Conservation (phyloP, 768 basidiomycete species). For the Chlorophyllum brunneum region DNA sequence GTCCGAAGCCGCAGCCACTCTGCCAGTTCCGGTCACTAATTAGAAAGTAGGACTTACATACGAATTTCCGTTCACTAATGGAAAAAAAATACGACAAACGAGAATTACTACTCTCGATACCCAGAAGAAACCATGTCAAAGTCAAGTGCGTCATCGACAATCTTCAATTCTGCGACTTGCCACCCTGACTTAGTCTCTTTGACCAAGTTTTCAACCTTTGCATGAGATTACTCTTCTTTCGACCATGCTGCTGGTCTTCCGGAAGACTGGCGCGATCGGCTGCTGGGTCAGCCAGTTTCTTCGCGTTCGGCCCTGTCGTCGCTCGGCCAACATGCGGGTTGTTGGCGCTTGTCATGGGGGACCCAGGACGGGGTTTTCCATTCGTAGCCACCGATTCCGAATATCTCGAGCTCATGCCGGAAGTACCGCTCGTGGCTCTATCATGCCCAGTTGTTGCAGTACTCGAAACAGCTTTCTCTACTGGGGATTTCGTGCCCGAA, state of each 20-base stretch:
- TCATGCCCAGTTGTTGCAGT: slow-evolving; percentile 6
- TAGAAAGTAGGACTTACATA: background rate
- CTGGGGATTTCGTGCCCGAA: background rate
- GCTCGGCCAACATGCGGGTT: slow-evolving; percentile 7
- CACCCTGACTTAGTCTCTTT: slow-evolving; percentile 8
- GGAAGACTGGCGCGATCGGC: background rate
- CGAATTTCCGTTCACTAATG: background rate
- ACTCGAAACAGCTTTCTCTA: background rate
- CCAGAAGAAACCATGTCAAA: background rate
- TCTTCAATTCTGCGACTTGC: background rate
- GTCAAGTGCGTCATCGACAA: background rate
- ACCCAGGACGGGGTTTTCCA: background rate
- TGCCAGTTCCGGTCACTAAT: background rate
- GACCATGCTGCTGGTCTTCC: background rate
- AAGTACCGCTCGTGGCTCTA: too few relatives aligned
- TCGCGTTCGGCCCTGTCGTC: background rate
- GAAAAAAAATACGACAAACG: background rate
- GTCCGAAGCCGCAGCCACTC: background rate
- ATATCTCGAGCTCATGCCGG: background rate
- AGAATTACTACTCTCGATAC: background rate
- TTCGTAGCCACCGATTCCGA: background rate
- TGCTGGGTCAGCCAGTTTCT: background rate
- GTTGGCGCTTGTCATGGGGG: background rate
- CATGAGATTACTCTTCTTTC: slow-evolving; percentile 4
- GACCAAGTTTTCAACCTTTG: slow-evolving; percentile 5